Base-by-base conservation (phyloP, 1,284 basidiomycete species). In the Mycena sp. region DNA sequence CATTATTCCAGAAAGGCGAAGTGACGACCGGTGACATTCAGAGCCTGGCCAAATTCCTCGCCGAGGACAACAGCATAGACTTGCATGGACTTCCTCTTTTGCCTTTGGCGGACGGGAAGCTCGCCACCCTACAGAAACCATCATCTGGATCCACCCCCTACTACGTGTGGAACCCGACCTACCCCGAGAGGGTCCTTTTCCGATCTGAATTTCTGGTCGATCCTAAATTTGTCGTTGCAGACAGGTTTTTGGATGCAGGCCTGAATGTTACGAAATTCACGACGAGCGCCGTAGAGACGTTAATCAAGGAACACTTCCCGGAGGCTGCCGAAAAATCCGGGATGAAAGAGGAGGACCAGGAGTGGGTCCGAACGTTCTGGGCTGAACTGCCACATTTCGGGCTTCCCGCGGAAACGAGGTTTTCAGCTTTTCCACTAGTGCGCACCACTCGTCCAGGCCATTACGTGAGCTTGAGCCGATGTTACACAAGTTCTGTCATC, bases 351-450 rank as follows among this genome's bases (percentile, higher is more conserved):
- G 60, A 59, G 22, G 37, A 71, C 5, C 71, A 73, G 48, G n/a
- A 60, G 8, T 80, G 78, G 78, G 74, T 79, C 10, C 5, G 7
- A n/a, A 62, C 62, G 1, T 80, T 80, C 67, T 81, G 80, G 80
- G 64, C 70, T 4, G 71, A 68, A 48, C 79, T 62, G 30, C n/a
- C 62, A 7, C 52, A 63, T 46, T 69, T 77, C 37, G 63, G 66
- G 1, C 25, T 76, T 20, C 39, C 70, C 3, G 18, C 65, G 0
- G 62, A 66, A 11, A 54, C 65, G 10, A 54, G 61, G 13, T 64
- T 81, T 52, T 56, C 65, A 1, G 67, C 72, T 1, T 79, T 78
- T 52, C 79, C 81, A 1, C 71, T 82, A 11, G 78, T 83, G 7
- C 79, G 78, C 14, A 81, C 79, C 0, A 73, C 74, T 34, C 57